Base-by-base conservation (phyloP, 2,329 filamentous ascomycete genomes). In the Proliferodiscus dingleyae region DNA sequence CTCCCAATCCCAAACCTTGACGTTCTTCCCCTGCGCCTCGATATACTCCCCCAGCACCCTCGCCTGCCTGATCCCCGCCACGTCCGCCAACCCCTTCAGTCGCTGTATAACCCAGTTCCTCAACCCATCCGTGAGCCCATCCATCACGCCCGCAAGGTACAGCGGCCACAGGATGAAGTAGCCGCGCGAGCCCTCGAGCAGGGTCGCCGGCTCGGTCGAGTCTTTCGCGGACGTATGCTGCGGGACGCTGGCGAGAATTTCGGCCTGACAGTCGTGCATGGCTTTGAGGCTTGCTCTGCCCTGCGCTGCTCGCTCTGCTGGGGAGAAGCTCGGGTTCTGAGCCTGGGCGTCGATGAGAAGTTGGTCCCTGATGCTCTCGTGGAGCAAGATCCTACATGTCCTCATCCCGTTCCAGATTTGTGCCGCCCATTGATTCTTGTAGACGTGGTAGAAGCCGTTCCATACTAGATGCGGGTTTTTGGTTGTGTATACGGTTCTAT, bases 331-430 rank as follows among this genome's bases (percentile, higher is more conserved):
- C 3, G 48, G 54, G 2, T 15, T 37, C 1, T 32, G 9, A 0
- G 49, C 43, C 7, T 43, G 39, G 5, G 43, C 44, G 5, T 41
- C 52, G 11, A 30, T 11, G 0, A 51, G 24, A 2, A 62, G 41
- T n/a, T 54, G 50, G 10, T 47, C 46, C 22, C 50, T 43, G 16
- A 63, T 52, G 5, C 45, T 46, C 37, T 60, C 56, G 24, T 61
- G 50, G 1, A 62, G 41, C 2, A 61, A 29, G 9, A 62, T 57
- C 4, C 59, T 41, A 21, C 53, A 46, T 3, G 49, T 51, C 2
- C 59, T 47, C 28, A 59, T 54, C 2, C 43, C 52, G 26, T 63
- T 64, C 55, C 55, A 61, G 15, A 61, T 45, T 26, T 58, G 57
- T 2, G 54, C 45, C n/a, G 59, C 50, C 58, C 56, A 60, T 7